Evolutionary conservation across 2,329 filamentous ascomycete genomes (phyloP).

Genomic region (Neodidymelliopsis sp.): DNA sequence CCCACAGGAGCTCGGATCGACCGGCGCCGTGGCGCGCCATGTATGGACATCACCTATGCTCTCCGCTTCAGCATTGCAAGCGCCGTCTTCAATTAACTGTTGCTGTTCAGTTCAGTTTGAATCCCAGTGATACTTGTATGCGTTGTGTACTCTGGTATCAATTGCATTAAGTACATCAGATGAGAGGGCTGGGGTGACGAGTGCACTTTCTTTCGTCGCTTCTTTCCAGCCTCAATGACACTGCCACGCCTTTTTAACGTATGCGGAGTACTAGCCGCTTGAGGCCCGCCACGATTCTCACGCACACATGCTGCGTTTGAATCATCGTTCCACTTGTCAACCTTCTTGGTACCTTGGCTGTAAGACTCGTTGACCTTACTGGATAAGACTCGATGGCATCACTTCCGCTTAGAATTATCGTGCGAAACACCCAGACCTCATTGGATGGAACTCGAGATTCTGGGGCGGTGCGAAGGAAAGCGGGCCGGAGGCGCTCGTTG

Average conservation of each 20-base stretch:
- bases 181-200: too few species aligned
- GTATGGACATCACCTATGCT: constrained; percentile 28
- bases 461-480: constrained; percentile 18
- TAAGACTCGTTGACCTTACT: constrained; percentile 22
- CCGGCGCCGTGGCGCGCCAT: constrained; percentile 25
- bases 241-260: constrained; percentile 18
- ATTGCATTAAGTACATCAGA: too few species aligned
- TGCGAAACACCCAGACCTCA: constrained; percentile 22
- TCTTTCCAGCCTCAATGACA: constrained; percentile 22
- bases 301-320: constrained; percentile 20
- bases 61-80: neutral
- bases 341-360: constrained; percentile 26
- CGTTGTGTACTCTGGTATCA: too few species aligned
- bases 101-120: neutral
- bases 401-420: constrained; percentile 20
- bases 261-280: constrained; percentile 26
- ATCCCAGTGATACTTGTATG: too few species aligned
- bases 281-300: constrained; percentile 24
- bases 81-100: neutral
- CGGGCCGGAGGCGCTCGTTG: constrained; percentile 15
- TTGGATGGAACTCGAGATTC: constrained; percentile 22
- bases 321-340: constrained; percentile 29
- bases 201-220: constrained; percentile 2
- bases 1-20: constrained; percentile 39
- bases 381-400: constrained; percentile 24